Evolutionary conservation across 2,329 filamentous ascomycete genomes (phyloP).

Genomic region (Metarhizium robertsii): DNA sequence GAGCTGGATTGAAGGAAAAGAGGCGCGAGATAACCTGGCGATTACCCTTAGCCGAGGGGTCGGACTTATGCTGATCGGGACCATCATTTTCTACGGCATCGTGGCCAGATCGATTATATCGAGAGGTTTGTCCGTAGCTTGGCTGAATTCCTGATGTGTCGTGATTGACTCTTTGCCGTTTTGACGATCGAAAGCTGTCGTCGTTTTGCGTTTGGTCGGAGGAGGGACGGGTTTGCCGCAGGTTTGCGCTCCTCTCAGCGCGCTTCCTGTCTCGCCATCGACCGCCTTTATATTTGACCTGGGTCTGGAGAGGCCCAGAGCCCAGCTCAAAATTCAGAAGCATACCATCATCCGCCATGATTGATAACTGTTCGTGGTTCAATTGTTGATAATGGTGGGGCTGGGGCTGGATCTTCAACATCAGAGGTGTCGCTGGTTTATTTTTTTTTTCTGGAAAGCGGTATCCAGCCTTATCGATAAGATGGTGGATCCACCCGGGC

Average conservation of each 20-base stretch:
- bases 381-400: conserved; percentile 5
- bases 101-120: not conserved
- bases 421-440: not conserved
- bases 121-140: not conserved
- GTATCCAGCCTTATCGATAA: conserved; percentile 16
- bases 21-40: conserved; percentile 76
- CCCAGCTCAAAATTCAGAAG: conserved; percentile 83
- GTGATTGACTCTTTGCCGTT: conserved; percentile 33
- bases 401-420: not conserved
- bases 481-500: not conserved
- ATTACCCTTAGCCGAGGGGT: conserved; percentile 12
- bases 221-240: conserved; percentile 15
- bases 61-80: conserved; percentile 10
- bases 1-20: conserved; percentile 79
- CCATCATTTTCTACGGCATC: conserved; percentile 10
- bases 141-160: conserved; percentile 10
- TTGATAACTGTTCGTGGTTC: not conserved
- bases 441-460: conserved; percentile 9
- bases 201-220: conserved; percentile 15
- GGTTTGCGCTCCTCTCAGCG: conserved; percentile 36
- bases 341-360: conserved; percentile 92
- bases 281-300: conserved; percentile 73
- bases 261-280: conserved; percentile 82
- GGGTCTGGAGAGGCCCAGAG: conserved; percentile 52
- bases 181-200: conserved; percentile 27